These are phyloP conservation scores for Candida koratica DNA, from an alignment of 805 yeast genomes.

Conservation along the genomic window DNA sequence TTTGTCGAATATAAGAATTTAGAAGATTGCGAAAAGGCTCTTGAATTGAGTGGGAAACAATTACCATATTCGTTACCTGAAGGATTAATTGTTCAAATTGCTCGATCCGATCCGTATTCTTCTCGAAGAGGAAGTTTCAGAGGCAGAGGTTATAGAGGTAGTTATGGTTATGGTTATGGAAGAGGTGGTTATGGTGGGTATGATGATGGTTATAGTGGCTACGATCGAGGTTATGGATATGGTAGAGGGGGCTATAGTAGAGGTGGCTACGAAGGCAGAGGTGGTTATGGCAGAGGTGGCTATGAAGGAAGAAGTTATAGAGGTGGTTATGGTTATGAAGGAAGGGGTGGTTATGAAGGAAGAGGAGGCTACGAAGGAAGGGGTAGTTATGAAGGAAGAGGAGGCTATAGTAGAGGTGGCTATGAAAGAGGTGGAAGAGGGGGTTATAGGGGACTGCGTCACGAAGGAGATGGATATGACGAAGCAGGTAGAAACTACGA, in stretches of 20 bases:
- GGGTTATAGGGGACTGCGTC: constrained; percentile 11
- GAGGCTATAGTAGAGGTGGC: constrained; percentile 13
- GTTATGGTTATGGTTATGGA: constrained; percentile 17
- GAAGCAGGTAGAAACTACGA: constrained; percentile 7
- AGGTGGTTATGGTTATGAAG: constrained; percentile 15
- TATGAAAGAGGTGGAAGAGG: constrained; percentile 17
- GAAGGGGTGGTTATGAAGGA: constrained; percentile 15
- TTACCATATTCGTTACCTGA: constrained; percentile 38
- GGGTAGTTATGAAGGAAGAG: constrained; percentile 10
- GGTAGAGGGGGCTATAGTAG: constrained; percentile 17
- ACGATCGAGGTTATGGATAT: constrained; percentile 16
- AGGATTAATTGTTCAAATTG: constrained; percentile 51
- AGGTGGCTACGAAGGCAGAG: constrained; percentile 14
- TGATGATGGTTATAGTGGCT: constrained; percentile 18
- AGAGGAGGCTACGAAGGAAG: constrained; percentile 16
- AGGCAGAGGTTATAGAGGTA: constrained; percentile 26
- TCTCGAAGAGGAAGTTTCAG: constrained; percentile 34
- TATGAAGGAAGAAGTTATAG: constrained; percentile 20
- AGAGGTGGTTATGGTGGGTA: constrained; percentile 20
- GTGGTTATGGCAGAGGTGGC: constrained; percentile 18
- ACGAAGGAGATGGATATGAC: constrained; percentile 12
- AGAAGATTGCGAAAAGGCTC: constrained; percentile 53
- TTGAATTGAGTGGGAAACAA: constrained; percentile 44
- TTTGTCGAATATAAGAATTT: constrained; percentile 55
- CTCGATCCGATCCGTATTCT: constrained; percentile 51